phyloP scores from a whole-genome alignment of 2,329 filamentous ascomycete species.

The Stagonosporopsis chrysanthemi region DNA sequence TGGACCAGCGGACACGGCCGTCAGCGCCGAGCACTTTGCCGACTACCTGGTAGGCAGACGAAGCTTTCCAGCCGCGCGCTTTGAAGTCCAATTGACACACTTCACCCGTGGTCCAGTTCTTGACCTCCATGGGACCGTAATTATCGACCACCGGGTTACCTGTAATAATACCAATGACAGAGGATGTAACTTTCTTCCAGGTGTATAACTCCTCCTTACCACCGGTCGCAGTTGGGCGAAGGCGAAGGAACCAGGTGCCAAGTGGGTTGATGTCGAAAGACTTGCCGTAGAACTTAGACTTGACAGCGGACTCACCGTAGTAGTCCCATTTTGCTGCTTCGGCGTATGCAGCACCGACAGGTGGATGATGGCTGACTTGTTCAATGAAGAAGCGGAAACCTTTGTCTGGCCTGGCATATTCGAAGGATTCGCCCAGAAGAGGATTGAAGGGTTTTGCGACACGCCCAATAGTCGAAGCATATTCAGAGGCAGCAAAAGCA shows the following conservation, averaged over 20 bases:
- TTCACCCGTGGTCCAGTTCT: slow-evolving; percentile 96
- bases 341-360: slow-evolving; percentile 89
- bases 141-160: slow-evolving; percentile 97
- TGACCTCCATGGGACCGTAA: slow-evolving; percentile 95
- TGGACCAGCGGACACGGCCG: slow-evolving; percentile 84
- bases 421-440: slow-evolving; percentile 92
- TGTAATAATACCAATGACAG: slow-evolving; percentile 97
- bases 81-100: slow-evolving; percentile 92
- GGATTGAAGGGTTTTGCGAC: slow-evolving; percentile 99
- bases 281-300: slow-evolving; percentile 96
- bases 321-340: slow-evolving; percentile 96
- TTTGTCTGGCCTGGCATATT: slow-evolving; percentile 94
- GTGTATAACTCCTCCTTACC: slow-evolving; percentile 84
- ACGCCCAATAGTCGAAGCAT: slow-evolving; percentile 94
- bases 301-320: slow-evolving; percentile 93
- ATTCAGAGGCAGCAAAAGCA: slow-evolving; percentile 94
- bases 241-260: slow-evolving; percentile 93
- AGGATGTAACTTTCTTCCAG: slow-evolving; percentile 98
- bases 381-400: slow-evolving; percentile 98
- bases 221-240: slow-evolving; percentile 75
- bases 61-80: slow-evolving; percentile 92
- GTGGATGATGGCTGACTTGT: slow-evolving; percentile 97
- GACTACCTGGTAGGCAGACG: slow-evolving; percentile 84
- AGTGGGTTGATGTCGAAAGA: slow-evolving; percentile 97
- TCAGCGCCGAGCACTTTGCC: slow-evolving; percentile 83